phyloP scores from a whole-genome alignment of 768 basidiomycete species.

The Lactarius sp. region DNA sequence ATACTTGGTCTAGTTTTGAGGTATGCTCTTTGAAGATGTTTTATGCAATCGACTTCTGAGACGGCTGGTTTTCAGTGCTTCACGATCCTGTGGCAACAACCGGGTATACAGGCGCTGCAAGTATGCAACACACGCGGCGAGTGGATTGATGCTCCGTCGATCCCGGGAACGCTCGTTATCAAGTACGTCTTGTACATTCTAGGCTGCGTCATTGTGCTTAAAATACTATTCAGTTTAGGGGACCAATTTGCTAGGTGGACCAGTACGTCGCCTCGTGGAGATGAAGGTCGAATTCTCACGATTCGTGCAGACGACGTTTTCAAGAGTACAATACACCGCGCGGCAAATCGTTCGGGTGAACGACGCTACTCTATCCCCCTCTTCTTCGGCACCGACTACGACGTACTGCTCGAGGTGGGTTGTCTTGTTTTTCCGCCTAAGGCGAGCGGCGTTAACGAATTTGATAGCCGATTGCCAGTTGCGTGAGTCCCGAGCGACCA shows the following conservation, averaged over 20 bases:
- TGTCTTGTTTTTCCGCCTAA: neutral
- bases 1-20: constrained; percentile 36
- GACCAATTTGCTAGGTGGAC: constrained; percentile 90
- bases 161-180: constrained; percentile 76
- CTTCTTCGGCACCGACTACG: constrained; percentile 88
- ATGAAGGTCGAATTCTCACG: neutral
- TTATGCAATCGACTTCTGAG: neutral
- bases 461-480: constrained; percentile 33
- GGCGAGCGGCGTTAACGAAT: neutral
- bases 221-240: constrained; percentile 49
- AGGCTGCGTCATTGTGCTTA: constrained; percentile 22
- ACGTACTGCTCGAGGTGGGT: constrained; percentile 71
- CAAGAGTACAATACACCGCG: constrained; percentile 87
- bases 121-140: constrained; percentile 68
- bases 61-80: constrained; percentile 53
- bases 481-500: constrained; percentile 48
- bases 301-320: constrained; percentile 67
- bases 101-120: constrained; percentile 69
- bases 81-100: constrained; percentile 82
- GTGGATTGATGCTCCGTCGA: constrained; percentile 81
- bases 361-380: constrained; percentile 81
- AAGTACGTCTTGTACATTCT: constrained; percentile 48
- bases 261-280: constrained; percentile 44
- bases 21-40: constrained; percentile 27
- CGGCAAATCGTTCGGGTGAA: constrained; percentile 66